Evolutionary conservation across 2,329 filamentous ascomycete genomes (phyloP).

Genomic region (Calonectria fujianensis): DNA sequence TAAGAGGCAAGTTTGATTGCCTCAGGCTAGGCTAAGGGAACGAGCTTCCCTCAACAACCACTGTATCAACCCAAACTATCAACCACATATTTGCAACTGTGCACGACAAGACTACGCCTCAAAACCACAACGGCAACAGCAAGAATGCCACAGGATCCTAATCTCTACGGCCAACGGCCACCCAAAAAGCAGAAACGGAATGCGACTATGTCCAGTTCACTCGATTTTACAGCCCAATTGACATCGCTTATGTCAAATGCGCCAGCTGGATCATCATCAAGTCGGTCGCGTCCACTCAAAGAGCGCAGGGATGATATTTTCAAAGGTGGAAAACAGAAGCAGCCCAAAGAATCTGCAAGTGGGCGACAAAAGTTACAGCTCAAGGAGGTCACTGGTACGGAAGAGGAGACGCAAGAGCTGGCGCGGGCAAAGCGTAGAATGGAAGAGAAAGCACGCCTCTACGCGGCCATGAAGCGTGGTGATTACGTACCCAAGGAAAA

Average conservation of each 20-base stretch:
- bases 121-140: neutral
- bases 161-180: constrained; percentile 85
- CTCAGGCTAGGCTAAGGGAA: constrained; percentile 48
- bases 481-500: constrained; percentile 83
- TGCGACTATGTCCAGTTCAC: constrained; percentile 81
- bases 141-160: constrained; percentile 77
- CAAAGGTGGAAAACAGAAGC: constrained; percentile 55
- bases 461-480: constrained; percentile 93
- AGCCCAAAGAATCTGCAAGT: constrained; percentile 65
- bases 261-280: constrained; percentile 63
- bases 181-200: constrained; percentile 82
- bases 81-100: constrained; percentile 14
- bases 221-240: constrained; percentile 93
- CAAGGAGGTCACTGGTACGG: constrained; percentile 72
- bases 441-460: constrained; percentile 92
- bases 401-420: constrained; percentile 80
- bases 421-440: constrained; percentile 86
- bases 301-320: constrained; percentile 70
- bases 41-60: constrained; percentile 23
- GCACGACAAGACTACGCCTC: constrained; percentile 4
- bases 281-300: constrained; percentile 68
- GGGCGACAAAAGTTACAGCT: constrained; percentile 69
- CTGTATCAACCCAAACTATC: constrained; percentile 18
- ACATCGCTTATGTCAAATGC: constrained; percentile 83
- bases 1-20: constrained; percentile 44